Evolutionary conservation across 495 filamentous ascomycete genomes (phyloP).

Genomic region (Lasiosphaeria miniovina): DNA sequence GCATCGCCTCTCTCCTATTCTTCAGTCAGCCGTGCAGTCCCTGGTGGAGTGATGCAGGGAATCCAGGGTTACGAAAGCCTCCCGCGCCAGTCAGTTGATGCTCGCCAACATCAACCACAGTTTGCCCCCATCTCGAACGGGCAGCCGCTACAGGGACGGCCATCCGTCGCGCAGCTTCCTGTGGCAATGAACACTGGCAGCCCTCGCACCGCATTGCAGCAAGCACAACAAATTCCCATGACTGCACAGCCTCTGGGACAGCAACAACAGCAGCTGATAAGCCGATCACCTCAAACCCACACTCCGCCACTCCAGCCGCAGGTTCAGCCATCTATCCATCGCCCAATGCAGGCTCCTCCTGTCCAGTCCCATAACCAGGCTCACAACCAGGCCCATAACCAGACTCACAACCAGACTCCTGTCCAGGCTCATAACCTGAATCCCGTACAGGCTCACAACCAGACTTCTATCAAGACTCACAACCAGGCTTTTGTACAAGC

Average conservation of each 20-base stretch:
- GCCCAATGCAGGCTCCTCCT: slow-evolving; percentile 13
- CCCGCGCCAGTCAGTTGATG: slow-evolving; percentile 12
- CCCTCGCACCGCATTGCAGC: slow-evolving; percentile 13
- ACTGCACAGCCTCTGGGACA: slow-evolving; percentile 11
- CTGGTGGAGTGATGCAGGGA: not conserved
- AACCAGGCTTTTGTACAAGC: too few relatives aligned
- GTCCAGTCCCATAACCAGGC: not conserved
- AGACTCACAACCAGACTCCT: too few relatives aligned
- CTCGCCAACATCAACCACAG: slow-evolving; percentile 18
- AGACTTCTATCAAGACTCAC: too few relatives aligned
- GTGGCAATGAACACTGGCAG: slow-evolving; percentile 13
- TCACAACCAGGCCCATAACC: too few relatives aligned
- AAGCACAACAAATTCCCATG: slow-evolving; percentile 1
- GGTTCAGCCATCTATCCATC: slow-evolving; percentile 17
- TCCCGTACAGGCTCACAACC: too few relatives aligned
- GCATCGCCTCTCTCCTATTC: slow-evolving; percentile 17
- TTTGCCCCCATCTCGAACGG: slow-evolving; percentile 16
- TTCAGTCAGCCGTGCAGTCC: slow-evolving; percentile 9
- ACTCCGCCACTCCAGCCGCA: slow-evolving; percentile 12
- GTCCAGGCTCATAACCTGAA: too few relatives aligned
- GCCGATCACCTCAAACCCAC: slow-evolving; percentile 18
- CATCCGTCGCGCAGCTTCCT: slow-evolving; percentile 14
- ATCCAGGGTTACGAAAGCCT: slow-evolving; percentile 16
- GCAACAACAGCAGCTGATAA: slow-evolving; percentile 6
- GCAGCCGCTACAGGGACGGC: slow-evolving; percentile 15